A percentile compares a stretch with the other conserved stretches of the same genome.
Evolutionary conservation across 169 alveolate species (phyloP).

Genomic region (Plasmodium billcollinsi): DNA sequence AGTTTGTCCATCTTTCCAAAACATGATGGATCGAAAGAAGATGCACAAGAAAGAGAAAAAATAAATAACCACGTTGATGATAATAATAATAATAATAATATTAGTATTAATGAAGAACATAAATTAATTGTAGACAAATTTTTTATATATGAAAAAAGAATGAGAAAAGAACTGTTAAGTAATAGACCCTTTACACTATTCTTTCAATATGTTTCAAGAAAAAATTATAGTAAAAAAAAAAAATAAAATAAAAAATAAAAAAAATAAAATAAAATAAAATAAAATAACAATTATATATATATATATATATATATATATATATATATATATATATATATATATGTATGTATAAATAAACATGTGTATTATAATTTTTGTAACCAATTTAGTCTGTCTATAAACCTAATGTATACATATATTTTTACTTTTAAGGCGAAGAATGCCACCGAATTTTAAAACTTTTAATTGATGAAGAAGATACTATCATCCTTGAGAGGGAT

Average conservation of each 20-base stretch:
- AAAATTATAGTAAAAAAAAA: conserved; percentile 32
- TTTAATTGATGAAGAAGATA: conserved; percentile 50
- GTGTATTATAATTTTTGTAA: too few species aligned
- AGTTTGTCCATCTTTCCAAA: not conserved
- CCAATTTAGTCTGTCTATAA: not conserved
- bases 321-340: not conserved
- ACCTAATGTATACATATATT: not conserved
- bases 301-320: not conserved
- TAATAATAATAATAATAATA: not conserved
- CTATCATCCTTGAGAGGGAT: conserved; percentile 2
- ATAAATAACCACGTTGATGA: not conserved
- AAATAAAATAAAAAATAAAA: not conserved
- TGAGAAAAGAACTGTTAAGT: conserved; percentile 46
- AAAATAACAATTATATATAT: not conserved
- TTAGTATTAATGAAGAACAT: not conserved
- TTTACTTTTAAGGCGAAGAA: conserved; percentile 14
- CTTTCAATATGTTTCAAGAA: conserved; percentile 51
- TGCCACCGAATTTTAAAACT: conserved; percentile 62
- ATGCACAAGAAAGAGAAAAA: not conserved
- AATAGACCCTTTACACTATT: conserved; percentile 55
- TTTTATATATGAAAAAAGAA: conserved; percentile 31
- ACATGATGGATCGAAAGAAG: not conserved
- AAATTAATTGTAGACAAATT: conserved; percentile 10
- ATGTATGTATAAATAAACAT: not conserved
- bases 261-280: too few species aligned